A percentile compares a stretch with the other conserved stretches of the same genome.
Evolutionary conservation across 2,329 filamentous ascomycete species (phyloP).

Genomic region (Ophidiomyces ophidiicola): DNA sequence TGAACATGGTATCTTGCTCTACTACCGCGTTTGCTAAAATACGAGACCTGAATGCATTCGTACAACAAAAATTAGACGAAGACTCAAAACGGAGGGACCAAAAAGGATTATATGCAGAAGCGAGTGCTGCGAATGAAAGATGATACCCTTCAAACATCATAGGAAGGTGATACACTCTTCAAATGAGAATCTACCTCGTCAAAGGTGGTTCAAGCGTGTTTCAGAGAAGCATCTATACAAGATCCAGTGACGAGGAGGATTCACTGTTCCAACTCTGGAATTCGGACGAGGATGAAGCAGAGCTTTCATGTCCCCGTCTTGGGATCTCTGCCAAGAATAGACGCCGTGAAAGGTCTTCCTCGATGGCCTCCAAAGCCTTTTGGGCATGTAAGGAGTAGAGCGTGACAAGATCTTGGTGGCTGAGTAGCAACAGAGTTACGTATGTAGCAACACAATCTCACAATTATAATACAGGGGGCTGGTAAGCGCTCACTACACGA

Average conservation of each 20-base stretch:
- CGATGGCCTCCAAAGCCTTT: no score
- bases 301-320: no score
- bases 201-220: background rate
- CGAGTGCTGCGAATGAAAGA: slow-evolving; percentile 74
- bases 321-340: no score
- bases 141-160: slow-evolving; percentile 28
- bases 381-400: no score
- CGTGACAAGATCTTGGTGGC: no score
- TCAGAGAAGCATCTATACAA: background rate
- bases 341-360: no score
- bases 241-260: background rate
- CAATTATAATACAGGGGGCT: no score
- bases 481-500: no score
- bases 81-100: slow-evolving; percentile 52
- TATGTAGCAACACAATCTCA: no score
- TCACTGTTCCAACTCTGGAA: background rate
- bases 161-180: no score
- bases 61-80: slow-evolving; percentile 61
- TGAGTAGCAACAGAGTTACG: slow-evolving; percentile 4
- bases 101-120: slow-evolving; percentile 66
- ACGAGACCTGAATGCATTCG: slow-evolving; percentile 61
- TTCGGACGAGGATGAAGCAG: background rate
- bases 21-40: slow-evolving; percentile 64
- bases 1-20: slow-evolving; percentile 63
- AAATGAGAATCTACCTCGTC: no score